Evolutionary conservation across 352 stramenopile genomes (phyloP).

Genomic region (Elongisporangium anandrum): DNA sequence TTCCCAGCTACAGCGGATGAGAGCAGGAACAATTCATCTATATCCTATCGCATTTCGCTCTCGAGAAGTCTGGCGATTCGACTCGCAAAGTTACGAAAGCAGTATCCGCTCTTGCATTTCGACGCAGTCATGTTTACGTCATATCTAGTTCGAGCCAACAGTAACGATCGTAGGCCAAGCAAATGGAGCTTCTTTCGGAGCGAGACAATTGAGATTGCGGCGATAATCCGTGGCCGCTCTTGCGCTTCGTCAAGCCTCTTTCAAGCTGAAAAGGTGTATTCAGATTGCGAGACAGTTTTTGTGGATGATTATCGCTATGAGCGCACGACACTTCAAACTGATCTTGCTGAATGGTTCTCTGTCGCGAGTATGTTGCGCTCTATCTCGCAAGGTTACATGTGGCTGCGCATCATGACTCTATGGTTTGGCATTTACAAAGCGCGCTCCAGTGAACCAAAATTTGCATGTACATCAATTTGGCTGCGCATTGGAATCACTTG

Average conservation of each 20-base stretch:
- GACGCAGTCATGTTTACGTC: slow-evolving; percentile 18
- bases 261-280: too few relatives aligned
- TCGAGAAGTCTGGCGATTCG: slow-evolving; percentile 27
- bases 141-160: slow-evolving; percentile 5
- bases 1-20: slow-evolving; percentile 3
- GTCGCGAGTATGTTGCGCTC: slow-evolving; percentile 23
- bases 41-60: slow-evolving; percentile 9
- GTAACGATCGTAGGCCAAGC: slow-evolving; percentile 5
- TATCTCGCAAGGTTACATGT: slow-evolving; percentile 32
- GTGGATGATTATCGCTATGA: slow-evolving; percentile 61
- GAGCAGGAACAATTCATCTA: slow-evolving; percentile 4
- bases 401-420: slow-evolving; percentile 30
- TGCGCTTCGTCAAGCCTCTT: slow-evolving; percentile 5
- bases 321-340: slow-evolving; percentile 24
- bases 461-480: not conserved
- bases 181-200: not conserved
- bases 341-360: slow-evolving; percentile 24
- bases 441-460: slow-evolving; percentile 9
- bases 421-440: slow-evolving; percentile 14
- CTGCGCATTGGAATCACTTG: not conserved
- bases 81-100: slow-evolving; percentile 9
- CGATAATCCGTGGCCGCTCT: slow-evolving; percentile 22
- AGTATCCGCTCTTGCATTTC: slow-evolving; percentile 21
- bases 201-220: slow-evolving; percentile 25
- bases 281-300: slow-evolving; percentile 24